phyloP scores from a whole-genome alignment of 2,329 filamentous ascomycete genomes.

The Scedosporium aurantiacum region DNA sequence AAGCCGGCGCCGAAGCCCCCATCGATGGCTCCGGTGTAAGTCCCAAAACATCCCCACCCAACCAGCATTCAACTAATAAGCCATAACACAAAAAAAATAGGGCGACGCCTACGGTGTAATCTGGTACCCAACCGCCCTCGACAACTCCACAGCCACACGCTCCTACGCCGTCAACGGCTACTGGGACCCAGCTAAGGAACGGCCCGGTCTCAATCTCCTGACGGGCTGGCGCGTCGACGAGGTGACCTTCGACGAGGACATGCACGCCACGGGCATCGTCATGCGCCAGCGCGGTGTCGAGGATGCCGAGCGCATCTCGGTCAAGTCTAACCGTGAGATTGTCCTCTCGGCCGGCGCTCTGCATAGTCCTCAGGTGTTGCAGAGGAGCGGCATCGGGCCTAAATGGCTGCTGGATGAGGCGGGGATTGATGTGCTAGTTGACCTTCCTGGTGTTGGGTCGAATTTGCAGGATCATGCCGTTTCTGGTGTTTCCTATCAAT shows the following conservation, averaged over 20 bases:
- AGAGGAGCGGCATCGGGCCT: slow-evolving; percentile 38
- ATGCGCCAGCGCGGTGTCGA: slow-evolving; percentile 1
- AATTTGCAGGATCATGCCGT: slow-evolving; percentile 40
- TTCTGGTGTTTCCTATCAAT: not conserved
- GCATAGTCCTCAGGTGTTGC: slow-evolving; percentile 42
- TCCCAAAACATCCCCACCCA: not conserved
- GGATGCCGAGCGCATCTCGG: slow-evolving; percentile 12
- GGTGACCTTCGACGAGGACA: slow-evolving; percentile 24
- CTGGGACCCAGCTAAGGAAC: slow-evolving; percentile 5
- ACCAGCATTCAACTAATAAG: not conserved
- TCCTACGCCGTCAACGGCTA: slow-evolving; percentile 6
- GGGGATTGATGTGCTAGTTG: slow-evolving; percentile 32
- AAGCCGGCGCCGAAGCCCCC: slow-evolving; percentile 4
- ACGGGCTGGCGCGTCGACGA: slow-evolving; percentile 31
- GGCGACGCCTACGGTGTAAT: slow-evolving; percentile 6
- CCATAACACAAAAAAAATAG: not conserved
- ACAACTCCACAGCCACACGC: slow-evolving; percentile 6
- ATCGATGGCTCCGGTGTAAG: slow-evolving; percentile 3
- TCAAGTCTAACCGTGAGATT: slow-evolving; percentile 28
- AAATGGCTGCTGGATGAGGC: slow-evolving; percentile 30
- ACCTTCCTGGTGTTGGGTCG: slow-evolving; percentile 41
- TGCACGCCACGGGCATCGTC: slow-evolving; percentile 4
- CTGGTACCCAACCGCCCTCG: slow-evolving; percentile 6
- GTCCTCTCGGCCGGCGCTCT: slow-evolving; percentile 40
- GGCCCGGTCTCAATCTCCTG: slow-evolving; percentile 4